A percentile compares a stretch with the other conserved stretches of the same genome.
phyloP scores from a whole-genome alignment of 177 flowering plant genomes.

The Telopea speciosissima region DNA sequence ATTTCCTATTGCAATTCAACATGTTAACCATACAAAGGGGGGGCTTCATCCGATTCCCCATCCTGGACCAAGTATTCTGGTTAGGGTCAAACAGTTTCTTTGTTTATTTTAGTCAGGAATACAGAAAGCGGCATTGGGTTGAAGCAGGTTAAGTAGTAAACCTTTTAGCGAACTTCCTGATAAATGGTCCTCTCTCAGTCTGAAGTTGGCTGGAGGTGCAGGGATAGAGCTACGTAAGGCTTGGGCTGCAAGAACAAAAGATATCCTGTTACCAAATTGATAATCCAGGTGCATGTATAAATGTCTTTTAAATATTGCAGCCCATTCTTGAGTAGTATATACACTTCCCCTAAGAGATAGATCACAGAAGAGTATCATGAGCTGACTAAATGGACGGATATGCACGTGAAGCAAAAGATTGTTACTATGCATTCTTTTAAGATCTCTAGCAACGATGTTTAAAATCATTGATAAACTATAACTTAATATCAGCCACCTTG shows the following conservation, averaged over 20 bases:
- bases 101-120: background rate
- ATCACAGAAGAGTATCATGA: background rate
- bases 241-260: slow-evolving; percentile 47
- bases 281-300: slow-evolving; percentile 5
- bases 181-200: slow-evolving; percentile 74
- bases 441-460: background rate
- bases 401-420: no score
- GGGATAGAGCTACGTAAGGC: slow-evolving; percentile 63
- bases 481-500: background rate
- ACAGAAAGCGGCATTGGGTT: background rate
- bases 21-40: background rate
- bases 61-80: background rate
- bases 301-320: background rate
- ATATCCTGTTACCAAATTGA: slow-evolving; percentile 3
- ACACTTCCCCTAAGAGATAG: background rate
- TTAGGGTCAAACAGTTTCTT: background rate
- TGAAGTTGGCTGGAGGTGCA: slow-evolving; percentile 75
- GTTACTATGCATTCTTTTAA: no score
- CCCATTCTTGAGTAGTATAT: background rate
- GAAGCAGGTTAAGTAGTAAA: slow-evolving; percentile 10
- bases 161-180: slow-evolving; percentile 97
- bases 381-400: background rate
- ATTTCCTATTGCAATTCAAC: background rate
- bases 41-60: background rate
- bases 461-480: background rate